Evolutionary conservation across 2,329 filamentous ascomycete species (phyloP).

Genomic region (Ceratocystis variospora): DNA sequence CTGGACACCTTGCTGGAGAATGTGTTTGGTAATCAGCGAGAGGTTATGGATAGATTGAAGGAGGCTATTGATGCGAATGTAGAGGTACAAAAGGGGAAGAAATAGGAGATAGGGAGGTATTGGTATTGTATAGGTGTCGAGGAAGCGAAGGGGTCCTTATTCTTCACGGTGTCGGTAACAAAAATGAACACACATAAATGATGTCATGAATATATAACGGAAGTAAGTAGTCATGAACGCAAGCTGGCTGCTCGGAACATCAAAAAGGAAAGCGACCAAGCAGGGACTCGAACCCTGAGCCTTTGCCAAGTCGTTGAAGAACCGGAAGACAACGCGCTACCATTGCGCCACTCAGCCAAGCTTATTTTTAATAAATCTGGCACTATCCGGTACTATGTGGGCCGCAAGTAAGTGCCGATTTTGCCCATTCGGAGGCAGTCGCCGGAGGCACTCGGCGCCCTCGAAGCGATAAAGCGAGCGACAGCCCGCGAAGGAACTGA

Average conservation of each 20-base stretch:
- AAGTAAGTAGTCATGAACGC: background rate
- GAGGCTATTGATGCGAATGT: conserved; percentile 47
- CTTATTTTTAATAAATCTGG: background rate
- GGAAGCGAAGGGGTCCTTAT: background rate
- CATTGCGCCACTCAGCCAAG: conserved; percentile 19
- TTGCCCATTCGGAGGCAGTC: no score
- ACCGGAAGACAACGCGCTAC: conserved; percentile 20
- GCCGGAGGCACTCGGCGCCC: no score
- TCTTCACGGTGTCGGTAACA: background rate
- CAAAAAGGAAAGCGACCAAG: conserved; percentile 16
- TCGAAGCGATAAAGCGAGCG: no score
- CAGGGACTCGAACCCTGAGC: conserved; percentile 20
- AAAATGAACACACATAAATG: background rate
- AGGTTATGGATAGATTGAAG: conserved; percentile 45
- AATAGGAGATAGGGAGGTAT: conserved; percentile 26
- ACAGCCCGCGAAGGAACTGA: no score
- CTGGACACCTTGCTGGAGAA: conserved; percentile 42
- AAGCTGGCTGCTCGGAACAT: background rate
- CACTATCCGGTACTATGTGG: background rate
- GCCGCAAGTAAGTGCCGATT: background rate
- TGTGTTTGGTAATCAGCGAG: conserved; percentile 46
- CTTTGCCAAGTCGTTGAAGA: conserved; percentile 18
- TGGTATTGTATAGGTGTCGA: conserved; percentile 16
- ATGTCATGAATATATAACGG: background rate
- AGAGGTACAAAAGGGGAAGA: conserved; percentile 36